Conservation (phyloP, 2,329 filamentous ascomycete genomes). For the Colletotrichum lini region DNA sequence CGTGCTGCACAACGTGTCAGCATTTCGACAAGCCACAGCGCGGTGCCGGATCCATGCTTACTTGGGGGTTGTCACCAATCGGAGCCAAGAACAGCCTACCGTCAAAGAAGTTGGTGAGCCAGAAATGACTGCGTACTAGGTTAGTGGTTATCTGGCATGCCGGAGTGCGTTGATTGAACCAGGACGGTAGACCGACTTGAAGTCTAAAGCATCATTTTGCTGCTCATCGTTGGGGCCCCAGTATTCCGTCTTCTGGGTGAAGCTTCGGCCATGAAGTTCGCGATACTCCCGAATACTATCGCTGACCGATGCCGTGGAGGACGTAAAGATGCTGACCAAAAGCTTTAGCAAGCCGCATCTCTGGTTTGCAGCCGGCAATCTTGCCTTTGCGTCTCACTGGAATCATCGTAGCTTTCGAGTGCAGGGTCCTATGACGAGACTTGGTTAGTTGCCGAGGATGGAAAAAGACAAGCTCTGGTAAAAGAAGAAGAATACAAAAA, state of each 20-base stretch:
- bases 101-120: slow-evolving; percentile 48
- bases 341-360: not conserved
- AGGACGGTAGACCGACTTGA: not conserved
- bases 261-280: slow-evolving; percentile 50
- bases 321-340: not conserved
- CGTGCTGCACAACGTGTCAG: slow-evolving; percentile 46
- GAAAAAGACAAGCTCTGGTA: too few species aligned
- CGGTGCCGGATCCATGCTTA: not conserved
- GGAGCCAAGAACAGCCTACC: slow-evolving; percentile 56
- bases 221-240: slow-evolving; percentile 45
- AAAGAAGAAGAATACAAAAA: accelerated
- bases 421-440: not conserved
- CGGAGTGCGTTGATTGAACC: accelerated
- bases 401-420: not conserved
- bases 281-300: slow-evolving; percentile 53
- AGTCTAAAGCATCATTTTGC: slow-evolving; percentile 43
- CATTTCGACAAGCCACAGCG: too few species aligned
- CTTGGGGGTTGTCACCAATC: slow-evolving; percentile 47
- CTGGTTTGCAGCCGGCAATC: not conserved
- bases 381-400: not conserved
- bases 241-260: slow-evolving; percentile 47
- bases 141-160: not conserved
- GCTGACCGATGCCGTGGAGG: slow-evolving; percentile 50
- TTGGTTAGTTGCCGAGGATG: not conserved
- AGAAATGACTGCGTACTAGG: not conserved